phyloP scores from a whole-genome alignment of 148 eudicot species.

The Camellia sinensis region DNA sequence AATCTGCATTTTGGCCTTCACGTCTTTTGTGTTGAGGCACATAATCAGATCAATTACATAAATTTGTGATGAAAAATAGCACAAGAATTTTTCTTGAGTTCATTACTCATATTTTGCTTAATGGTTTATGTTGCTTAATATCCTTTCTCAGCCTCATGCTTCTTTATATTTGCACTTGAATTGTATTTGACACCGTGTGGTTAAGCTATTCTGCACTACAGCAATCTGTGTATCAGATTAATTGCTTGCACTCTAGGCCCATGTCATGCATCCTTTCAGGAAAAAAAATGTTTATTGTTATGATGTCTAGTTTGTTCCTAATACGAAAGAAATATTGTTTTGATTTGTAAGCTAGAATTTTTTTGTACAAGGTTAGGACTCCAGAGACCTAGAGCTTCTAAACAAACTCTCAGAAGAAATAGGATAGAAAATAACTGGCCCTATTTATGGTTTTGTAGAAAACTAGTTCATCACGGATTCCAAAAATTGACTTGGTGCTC shows the following conservation, averaged over 20 bases:
- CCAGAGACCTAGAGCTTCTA: too few species aligned
- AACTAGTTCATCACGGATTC: too few species aligned
- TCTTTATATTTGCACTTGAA: neutral
- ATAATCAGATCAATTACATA: neutral
- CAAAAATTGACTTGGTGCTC: too few species aligned
- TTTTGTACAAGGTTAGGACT: too few species aligned
- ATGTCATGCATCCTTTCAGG: neutral
- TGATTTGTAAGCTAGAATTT: neutral
- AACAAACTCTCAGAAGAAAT: too few species aligned
- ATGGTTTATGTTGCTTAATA: neutral
- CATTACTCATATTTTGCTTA: neutral
- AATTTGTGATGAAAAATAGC: neutral
- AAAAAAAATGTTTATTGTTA: neutral
- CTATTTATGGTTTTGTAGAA: too few species aligned
- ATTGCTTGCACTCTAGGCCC: neutral
- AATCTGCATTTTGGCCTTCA: neutral
- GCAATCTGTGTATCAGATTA: slow-evolving; percentile 4
- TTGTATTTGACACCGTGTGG: neutral
- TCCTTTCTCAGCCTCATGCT: neutral
- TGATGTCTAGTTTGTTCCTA: neutral
- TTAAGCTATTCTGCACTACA: neutral
- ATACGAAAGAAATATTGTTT: neutral
- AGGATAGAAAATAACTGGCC: too few species aligned
- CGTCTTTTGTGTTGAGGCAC: neutral
- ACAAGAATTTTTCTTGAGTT: neutral